Base-by-base conservation (phyloP, 768 basidiomycete species). In the Tricholoma furcatifolium region DNA sequence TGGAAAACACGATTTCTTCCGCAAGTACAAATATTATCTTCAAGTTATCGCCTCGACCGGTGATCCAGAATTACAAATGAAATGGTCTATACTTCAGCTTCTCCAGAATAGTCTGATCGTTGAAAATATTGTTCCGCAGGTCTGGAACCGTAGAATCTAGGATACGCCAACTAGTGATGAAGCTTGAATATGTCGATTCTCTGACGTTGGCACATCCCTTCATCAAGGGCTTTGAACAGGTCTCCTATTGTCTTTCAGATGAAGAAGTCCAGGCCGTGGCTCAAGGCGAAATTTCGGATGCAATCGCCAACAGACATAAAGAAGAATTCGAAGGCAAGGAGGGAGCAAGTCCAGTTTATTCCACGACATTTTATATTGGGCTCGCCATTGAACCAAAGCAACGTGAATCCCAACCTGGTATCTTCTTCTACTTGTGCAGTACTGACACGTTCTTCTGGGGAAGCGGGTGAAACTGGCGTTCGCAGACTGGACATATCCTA, bases 351-450 rank as follows among this genome's bases (percentile, higher is more conserved):
- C 77, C 83, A n/a, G 91, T 98, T 8, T 82, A 89, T 66, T 90
- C 93, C n/a, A 94, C 94, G n/a, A 93, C 91, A 1, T 98, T 97
- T 71, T 99, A 96, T 65, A 93, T 99, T 58, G 97, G 97, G 17
- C 80, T 99, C 51, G 82, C 85, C 40, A 91, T 99, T 56, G 89
- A 93, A 67, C 88, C 92, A 51, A 95, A 88, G 74, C 89, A 85
- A 72, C 80, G 95, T 97, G 73, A 74, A 80, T 78, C 18, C 57
- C 27, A 35, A 34, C 31, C 23, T 32, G 50, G 41, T 53, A 60
- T 43, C 45, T 44, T 47, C 52, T 6, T 56, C 45, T 47, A 24
- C 57, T 36, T 36, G 54, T 46, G 43, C 12, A 41, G 47, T 32
- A 11, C 55, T 43, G 39, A 43, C 43, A 15, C 55, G 24, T 44